Conservation (phyloP, 2,329 filamentous ascomycete genomes). For the Alternaria infectoria region DNA sequence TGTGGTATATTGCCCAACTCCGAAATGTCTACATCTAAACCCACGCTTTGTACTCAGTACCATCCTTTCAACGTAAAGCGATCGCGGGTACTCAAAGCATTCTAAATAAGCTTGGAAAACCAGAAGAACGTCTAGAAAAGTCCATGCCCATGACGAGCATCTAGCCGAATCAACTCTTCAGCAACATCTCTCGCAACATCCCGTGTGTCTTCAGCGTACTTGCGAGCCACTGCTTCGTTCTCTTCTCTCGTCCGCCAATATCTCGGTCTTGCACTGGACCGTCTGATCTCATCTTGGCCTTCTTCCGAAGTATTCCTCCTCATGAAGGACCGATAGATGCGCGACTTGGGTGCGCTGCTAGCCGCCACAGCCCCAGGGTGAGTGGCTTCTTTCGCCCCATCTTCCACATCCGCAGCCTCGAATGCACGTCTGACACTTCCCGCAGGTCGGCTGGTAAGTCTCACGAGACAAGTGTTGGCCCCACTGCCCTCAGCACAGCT, state of each 20-base stretch:
- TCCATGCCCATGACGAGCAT: neutral
- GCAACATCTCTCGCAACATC: conserved; percentile 8
- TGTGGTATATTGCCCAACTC: neutral
- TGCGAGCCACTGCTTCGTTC: conserved; percentile 16
- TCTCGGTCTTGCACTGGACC: conserved; percentile 19
- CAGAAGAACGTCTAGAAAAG: neutral
- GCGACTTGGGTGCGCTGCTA: neutral
- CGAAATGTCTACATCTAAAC: neutral
- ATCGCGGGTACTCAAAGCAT: neutral
- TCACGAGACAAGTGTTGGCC: conserved; percentile 6
- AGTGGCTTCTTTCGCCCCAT: neutral
- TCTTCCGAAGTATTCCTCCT: neutral
- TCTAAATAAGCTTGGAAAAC: neutral
- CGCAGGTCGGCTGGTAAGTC: conserved; percentile 8
- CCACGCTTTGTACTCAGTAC: neutral
- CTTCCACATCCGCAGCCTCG: conserved; percentile 12
- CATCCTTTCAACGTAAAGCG: neutral
- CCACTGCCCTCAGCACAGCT: neutral
- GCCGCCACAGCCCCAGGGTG: neutral
- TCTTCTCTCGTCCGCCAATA: conserved; percentile 17
- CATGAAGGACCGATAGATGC: conserved; percentile 21
- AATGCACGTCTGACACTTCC: conserved; percentile 29
- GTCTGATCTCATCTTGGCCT: neutral
- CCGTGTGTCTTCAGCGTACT: conserved; percentile 13
- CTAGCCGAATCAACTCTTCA: conserved; percentile 10